These are phyloP conservation scores for Ascochyta fabae DNA, from an alignment of 2,329 filamentous ascomycete genomes.

Conservation along the genomic window DNA sequence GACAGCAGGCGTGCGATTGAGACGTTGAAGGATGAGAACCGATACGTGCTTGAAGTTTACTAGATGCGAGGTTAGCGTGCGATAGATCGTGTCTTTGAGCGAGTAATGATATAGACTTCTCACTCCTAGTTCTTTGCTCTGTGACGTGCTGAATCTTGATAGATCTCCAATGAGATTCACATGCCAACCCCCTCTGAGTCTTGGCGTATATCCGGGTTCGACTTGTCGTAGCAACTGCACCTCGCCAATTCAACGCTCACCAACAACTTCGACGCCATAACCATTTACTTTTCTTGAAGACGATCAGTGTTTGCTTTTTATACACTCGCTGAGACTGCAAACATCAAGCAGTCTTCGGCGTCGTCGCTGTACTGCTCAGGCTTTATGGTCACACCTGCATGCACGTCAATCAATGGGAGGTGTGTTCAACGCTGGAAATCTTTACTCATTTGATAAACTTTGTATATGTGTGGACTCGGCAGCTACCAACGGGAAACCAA, in stretches of 20 bases:
- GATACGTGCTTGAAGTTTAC: conserved; percentile 97
- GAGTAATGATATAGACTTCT: conserved; percentile 1
- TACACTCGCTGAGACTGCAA: too few relatives aligned
- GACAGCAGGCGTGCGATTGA: conserved; percentile 92
- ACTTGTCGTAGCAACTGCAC: background rate
- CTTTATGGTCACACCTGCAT: too few relatives aligned
- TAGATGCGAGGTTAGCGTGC: conserved; percentile 54
- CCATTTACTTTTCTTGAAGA: too few relatives aligned
- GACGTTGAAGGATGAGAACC: conserved; percentile 89
- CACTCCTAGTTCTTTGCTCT: background rate
- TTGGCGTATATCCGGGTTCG: background rate
- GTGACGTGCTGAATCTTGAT: background rate
- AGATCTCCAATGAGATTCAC: background rate
- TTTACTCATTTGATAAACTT: too few relatives aligned
- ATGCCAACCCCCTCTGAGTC: background rate
- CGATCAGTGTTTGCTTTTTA: too few relatives aligned
- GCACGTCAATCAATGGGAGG: too few relatives aligned
- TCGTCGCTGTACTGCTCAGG: too few relatives aligned
- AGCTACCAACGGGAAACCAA: too few relatives aligned
- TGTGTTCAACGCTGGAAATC: too few relatives aligned
- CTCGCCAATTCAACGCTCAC: background rate
- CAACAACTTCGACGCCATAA: background rate
- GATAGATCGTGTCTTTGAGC: conserved; percentile 7
- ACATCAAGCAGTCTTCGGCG: too few relatives aligned
- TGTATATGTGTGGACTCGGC: too few relatives aligned